Conservation (phyloP, 768 basidiomycete genomes). For the Chlorophyllum brunneum region DNA sequence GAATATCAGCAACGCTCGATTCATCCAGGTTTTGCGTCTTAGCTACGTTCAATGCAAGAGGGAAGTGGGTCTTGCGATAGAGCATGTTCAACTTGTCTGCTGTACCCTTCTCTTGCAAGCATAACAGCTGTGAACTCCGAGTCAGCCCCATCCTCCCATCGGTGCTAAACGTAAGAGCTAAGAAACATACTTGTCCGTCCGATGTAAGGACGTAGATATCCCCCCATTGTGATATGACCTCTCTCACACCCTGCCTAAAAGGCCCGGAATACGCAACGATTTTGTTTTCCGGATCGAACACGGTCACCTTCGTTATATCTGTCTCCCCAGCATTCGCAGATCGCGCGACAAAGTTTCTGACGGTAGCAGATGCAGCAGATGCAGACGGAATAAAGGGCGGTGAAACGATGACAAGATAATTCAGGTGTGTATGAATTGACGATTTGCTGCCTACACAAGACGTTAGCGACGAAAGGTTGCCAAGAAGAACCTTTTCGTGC, state of each 20-base stretch:
- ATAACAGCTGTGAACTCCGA: constrained; percentile 43
- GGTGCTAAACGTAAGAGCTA: no score
- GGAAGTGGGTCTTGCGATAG: constrained; percentile 74
- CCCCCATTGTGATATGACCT: constrained; percentile 80
- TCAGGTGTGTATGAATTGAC: constrained; percentile 70
- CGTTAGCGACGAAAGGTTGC: no score
- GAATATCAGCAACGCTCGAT: constrained; percentile 80
- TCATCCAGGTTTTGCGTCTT: constrained; percentile 73
- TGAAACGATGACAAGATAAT: constrained; percentile 87
- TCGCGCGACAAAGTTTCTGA: constrained; percentile 66
- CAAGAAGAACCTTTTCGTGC: no score
- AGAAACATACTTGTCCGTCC: constrained; percentile 62
- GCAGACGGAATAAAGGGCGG: constrained; percentile 74
- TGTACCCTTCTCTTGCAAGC: constrained; percentile 76
- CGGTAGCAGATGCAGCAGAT: constrained; percentile 65
- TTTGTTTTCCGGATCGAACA: constrained; percentile 92
- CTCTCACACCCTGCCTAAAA: constrained; percentile 79
- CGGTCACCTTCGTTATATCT: constrained; percentile 75
- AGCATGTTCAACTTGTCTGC: constrained; percentile 83
- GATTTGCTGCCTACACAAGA: constrained; percentile 71
- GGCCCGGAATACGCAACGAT: constrained; percentile 80
- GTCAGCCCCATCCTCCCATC: no score
- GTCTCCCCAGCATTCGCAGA: constrained; percentile 39
- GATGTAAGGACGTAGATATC: constrained; percentile 75
- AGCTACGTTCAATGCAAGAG: constrained; percentile 80